These are phyloP conservation scores for Chrysoporthe cubensis DNA, from an alignment of 2,329 filamentous ascomycete genomes.

Conservation along the genomic window DNA sequence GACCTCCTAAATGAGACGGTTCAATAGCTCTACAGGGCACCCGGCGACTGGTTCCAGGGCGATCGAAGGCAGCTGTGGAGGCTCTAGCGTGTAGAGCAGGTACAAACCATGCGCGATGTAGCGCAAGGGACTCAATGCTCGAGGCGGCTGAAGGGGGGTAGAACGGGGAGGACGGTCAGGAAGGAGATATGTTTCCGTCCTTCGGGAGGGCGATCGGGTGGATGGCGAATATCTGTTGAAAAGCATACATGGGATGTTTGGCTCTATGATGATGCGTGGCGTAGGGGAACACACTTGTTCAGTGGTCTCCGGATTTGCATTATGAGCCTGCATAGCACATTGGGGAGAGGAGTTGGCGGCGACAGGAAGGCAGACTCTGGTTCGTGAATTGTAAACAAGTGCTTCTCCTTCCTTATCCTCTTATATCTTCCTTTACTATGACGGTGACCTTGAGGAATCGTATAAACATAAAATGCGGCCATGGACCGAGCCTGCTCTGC, in stretches of 20 bases:
- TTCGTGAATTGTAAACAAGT: neutral
- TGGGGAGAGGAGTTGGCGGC: constrained; percentile 10
- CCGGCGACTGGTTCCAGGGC: neutral
- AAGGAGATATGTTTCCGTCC: neutral
- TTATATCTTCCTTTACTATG: neutral
- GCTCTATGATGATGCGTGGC: neutral
- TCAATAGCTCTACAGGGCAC: neutral
- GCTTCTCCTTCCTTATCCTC: neutral
- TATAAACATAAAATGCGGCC: neutral
- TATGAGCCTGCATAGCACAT: constrained; percentile 3
- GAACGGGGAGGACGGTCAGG: neutral
- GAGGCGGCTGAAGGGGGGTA: neutral
- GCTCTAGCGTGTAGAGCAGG: neutral
- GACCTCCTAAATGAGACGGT: constrained; percentile 51
- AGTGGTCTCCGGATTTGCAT: neutral
- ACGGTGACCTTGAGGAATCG: neutral
- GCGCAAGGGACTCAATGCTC: neutral
- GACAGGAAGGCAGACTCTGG: constrained; percentile 3
- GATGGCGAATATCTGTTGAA: neutral
- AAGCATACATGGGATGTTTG: neutral
- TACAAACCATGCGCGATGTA: neutral
- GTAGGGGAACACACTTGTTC: neutral
- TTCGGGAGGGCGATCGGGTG: neutral
- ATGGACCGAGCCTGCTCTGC: too few species aligned
- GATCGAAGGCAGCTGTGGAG: neutral